Percentiles rank a stretch among this genome's conserved stretches.
These are phyloP conservation scores for Leucocoprinus birnbaumii DNA, from an alignment of 768 basidiomycete species.

Conservation along the genomic window DNA sequence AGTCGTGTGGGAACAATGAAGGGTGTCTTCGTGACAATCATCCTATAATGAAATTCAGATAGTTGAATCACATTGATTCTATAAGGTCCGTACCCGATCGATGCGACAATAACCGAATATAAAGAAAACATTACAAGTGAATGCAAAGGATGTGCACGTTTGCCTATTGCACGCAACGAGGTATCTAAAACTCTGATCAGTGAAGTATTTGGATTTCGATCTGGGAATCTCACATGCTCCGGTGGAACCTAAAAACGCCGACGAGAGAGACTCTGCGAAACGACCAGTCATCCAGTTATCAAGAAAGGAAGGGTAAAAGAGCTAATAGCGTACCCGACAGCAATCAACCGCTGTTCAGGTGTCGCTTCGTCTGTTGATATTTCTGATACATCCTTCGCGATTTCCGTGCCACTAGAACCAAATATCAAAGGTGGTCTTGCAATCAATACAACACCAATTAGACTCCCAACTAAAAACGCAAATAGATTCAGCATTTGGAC, in stretches of 20 bases:
- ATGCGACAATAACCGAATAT: constrained; percentile 40
- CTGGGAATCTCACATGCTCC: constrained; percentile 57
- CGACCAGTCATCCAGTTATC: background rate
- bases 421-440: constrained; percentile 79
- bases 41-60: constrained; percentile 25
- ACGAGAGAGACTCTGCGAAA: constrained; percentile 51
- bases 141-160: constrained; percentile 69
- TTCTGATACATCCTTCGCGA: constrained; percentile 12
- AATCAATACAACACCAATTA: constrained; percentile 78
- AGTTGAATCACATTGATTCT: no score
- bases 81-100: constrained; percentile 26
- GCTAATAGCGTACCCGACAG: constrained; percentile 49
- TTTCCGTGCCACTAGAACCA: constrained; percentile 26
- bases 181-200: constrained; percentile 24
- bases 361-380: constrained; percentile 23
- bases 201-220: no score
- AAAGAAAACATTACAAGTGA: constrained; percentile 60
- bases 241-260: constrained; percentile 60
- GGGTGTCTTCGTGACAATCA: constrained; percentile 33
- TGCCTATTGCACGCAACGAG: constrained; percentile 58
- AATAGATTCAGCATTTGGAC: constrained; percentile 18
- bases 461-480: constrained; percentile 46
- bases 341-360: constrained; percentile 45
- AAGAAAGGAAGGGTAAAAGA: background rate
- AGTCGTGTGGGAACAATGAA: constrained; percentile 38